A percentile compares a stretch with the other conserved stretches of the same genome.
Conservation (phyloP, 305 asterid genomes). For the Fraxinus floribunda region DNA sequence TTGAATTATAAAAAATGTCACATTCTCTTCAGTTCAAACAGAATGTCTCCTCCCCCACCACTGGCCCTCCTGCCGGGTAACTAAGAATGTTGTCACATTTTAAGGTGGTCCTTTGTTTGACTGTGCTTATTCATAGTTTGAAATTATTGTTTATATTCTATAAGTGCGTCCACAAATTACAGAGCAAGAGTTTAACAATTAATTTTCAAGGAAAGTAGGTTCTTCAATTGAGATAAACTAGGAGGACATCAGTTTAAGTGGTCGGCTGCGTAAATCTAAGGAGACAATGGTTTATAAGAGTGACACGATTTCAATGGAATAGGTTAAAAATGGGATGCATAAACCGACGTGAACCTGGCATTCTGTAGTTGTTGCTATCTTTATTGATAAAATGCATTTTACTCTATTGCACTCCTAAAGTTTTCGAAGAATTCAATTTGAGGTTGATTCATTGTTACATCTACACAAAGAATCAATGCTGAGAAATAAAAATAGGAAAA, state of each 20-base stretch:
- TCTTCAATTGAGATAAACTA: not conserved
- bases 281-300: not conserved
- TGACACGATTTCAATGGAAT: not conserved
- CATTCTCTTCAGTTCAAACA: conserved; percentile 7
- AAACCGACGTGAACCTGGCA: not conserved
- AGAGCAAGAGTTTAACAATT: not conserved
- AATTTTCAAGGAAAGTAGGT: not conserved
- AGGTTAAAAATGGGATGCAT: not conserved
- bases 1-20: not conserved
- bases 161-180: not conserved
- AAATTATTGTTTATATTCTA: not conserved
- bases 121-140: not conserved
- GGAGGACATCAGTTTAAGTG: not conserved
- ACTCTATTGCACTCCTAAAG: not conserved
- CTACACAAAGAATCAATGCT: not conserved
- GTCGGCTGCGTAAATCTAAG: not conserved
- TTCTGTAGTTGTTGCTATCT: not conserved
- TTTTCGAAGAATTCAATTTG: not conserved
- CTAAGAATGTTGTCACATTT: not conserved
- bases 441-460: not conserved
- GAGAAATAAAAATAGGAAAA: not conserved
- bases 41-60: conserved; percentile 2
- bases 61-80: not conserved
- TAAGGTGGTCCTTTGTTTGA: not conserved
- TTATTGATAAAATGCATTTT: not conserved